phyloP scores from a whole-genome alignment of 2,329 filamentous ascomycete genomes.

The Berkeleyomyces rouxiae region DNA sequence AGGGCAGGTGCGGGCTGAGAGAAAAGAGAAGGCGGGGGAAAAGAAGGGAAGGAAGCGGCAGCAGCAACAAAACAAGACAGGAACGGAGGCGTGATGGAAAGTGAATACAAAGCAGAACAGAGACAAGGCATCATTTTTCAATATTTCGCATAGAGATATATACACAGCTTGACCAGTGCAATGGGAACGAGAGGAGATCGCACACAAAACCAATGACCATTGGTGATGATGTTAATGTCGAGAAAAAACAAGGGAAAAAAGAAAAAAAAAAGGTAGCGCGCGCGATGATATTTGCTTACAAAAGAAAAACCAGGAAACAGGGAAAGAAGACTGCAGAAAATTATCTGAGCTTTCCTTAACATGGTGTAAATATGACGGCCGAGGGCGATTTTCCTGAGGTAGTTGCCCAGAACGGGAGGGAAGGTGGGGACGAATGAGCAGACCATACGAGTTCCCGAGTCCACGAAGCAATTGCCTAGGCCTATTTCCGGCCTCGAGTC shows the following conservation, averaged over 20 bases:
- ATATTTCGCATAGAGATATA: neutral
- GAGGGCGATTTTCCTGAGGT: neutral
- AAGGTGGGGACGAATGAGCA: neutral
- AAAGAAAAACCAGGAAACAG: neutral
- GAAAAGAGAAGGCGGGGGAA: neutral
- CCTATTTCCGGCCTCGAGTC: too few relatives aligned
- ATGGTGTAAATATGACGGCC: neutral
- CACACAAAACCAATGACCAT: neutral
- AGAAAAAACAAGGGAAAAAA: neutral
- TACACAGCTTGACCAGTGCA: neutral
- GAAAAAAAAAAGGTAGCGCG: neutral
- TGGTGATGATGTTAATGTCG: neutral
- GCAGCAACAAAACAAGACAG: too few relatives aligned
- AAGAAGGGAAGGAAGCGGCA: neutral
- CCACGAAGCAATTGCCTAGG: neutral
- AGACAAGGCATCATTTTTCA: neutral
- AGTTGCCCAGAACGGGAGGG: neutral
- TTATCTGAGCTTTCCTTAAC: constrained; percentile 2
- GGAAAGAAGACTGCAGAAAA: constrained; percentile 8
- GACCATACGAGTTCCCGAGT: neutral
- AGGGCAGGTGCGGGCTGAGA: neutral
- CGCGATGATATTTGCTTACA: neutral
- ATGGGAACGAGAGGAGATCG: neutral
- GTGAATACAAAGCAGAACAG: too few relatives aligned
- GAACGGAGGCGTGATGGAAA: too few relatives aligned